Evolutionary conservation across 2,329 filamentous ascomycete genomes (phyloP).

Genomic region (Penicillium sp.): DNA sequence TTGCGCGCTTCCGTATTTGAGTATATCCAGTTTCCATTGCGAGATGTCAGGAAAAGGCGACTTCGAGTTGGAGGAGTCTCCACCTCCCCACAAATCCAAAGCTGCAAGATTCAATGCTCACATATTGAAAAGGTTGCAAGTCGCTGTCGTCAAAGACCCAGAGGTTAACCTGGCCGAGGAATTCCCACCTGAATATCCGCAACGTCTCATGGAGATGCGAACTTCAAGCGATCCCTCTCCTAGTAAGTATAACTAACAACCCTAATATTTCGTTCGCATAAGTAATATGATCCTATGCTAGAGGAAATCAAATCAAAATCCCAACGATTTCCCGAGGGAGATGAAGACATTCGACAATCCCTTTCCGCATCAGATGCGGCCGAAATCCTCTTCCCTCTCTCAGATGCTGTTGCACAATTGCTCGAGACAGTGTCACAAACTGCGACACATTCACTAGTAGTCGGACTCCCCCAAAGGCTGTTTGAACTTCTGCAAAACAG

Average conservation of each 20-base stretch:
- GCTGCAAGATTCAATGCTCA: no score
- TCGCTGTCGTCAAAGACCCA: no score
- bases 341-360: conserved; percentile 5
- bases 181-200: no score
- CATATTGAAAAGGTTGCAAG: no score
- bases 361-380: conserved; percentile 4
- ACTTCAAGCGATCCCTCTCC: background rate
- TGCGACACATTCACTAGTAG: background rate
- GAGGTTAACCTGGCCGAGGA: no score
- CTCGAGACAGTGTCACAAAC: background rate
- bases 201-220: no score
- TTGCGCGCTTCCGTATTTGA: no score
- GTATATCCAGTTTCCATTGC: no score
- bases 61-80: no score
- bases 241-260: background rate
- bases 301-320: background rate
- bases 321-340: background rate
- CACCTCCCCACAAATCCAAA: no score
- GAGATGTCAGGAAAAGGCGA: no score
- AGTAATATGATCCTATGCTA: background rate
- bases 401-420: background rate
- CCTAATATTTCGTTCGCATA: background rate
- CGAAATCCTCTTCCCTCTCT: conserved; percentile 3
- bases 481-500: conserved; percentile 14
- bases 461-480: conserved; percentile 10